Base-by-base conservation (phyloP, 2,329 filamentous ascomycete species). In the Fusarium miscanthi region DNA sequence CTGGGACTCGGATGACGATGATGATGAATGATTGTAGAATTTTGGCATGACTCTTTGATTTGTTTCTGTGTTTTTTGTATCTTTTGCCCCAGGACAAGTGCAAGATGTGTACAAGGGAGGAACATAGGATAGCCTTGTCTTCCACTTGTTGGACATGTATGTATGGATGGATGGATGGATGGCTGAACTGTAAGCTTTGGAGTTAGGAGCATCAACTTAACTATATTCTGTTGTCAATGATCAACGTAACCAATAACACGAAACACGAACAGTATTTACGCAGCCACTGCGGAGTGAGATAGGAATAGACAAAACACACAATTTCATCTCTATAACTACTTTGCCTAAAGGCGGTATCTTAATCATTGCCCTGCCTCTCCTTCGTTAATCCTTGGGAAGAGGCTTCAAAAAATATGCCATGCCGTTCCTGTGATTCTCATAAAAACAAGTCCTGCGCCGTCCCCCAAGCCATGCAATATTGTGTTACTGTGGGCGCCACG, bases 1-100 rank as follows among this genome's bases (percentile, higher is more conserved):
- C 37, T 82, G 78, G 78, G 82, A 83, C 67, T 84, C 80, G 42
- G 81, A 84, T 13, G 71, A 83, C 13, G 79, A 80, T 25, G 70
- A 69, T 21, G 70, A 70, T 48, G 70, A 46, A 38, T 64, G 53
- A 46, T 63, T 78, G 40, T 77, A 72, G 67, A 49, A 45, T 58
- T n/a, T 58, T 21, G 14, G 19, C 25, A 38, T 25, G 41, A 23
- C 16, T 25, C 33, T 51, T 16, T 41, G 25, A 45, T 33, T 53
- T 40, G 14, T 45, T 41, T 33, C 21, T 52, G 41, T n/a, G 12
- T 33, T 37, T 35, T 59, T 30, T 52, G 33, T 56, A 27, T 37
- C 46, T 37, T 53, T 52, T 51, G 33, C 40, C 31, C 33, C 17
- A 38, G n/a, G 31, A 40, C 13, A 51, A 46, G 16, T 65, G 37